Percentiles rank a stretch among this genome's conserved stretches.
phyloP scores from a whole-genome alignment of 2,329 filamentous ascomycete genomes.

The Trichophyton simii region DNA sequence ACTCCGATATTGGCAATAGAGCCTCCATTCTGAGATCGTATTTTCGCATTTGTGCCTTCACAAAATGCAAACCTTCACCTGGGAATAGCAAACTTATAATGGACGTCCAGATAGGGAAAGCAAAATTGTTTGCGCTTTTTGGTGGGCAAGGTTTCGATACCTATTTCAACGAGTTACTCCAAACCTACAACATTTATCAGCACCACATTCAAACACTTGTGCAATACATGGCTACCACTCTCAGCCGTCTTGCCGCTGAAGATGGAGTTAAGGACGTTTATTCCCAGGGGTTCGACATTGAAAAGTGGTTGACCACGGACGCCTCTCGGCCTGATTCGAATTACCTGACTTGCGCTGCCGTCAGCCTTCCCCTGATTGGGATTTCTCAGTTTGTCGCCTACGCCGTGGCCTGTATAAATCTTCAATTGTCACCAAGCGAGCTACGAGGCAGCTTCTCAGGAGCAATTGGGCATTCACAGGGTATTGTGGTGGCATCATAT shows the following conservation, averaged over 20 bases:
- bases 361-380: constrained; percentile 92
- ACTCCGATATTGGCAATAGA: background rate
- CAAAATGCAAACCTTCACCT: background rate
- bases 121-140: constrained; percentile 84
- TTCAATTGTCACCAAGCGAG: background rate
- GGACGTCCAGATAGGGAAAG: constrained; percentile 40
- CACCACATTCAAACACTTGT: constrained; percentile 82
- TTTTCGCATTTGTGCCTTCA: constrained; percentile 17
- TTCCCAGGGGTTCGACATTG: constrained; percentile 87
- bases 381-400: constrained; percentile 74
- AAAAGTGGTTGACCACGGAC: constrained; percentile 79
- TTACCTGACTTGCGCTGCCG: constrained; percentile 85
- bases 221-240: constrained; percentile 64
- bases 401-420: background rate
- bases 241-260: constrained; percentile 74
- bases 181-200: constrained; percentile 82
- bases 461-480: constrained; percentile 96
- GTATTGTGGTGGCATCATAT: constrained; percentile 82
- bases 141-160: constrained; percentile 97
- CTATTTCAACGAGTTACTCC: constrained; percentile 94
- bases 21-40: constrained; percentile 10
- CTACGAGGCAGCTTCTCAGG: constrained; percentile 38
- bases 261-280: constrained; percentile 88
- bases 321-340: constrained; percentile 87
- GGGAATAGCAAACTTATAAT: background rate